Evolutionary conservation across 805 yeast genomes (phyloP).

Genomic region (Cyberlindnera sargentensis): DNA sequence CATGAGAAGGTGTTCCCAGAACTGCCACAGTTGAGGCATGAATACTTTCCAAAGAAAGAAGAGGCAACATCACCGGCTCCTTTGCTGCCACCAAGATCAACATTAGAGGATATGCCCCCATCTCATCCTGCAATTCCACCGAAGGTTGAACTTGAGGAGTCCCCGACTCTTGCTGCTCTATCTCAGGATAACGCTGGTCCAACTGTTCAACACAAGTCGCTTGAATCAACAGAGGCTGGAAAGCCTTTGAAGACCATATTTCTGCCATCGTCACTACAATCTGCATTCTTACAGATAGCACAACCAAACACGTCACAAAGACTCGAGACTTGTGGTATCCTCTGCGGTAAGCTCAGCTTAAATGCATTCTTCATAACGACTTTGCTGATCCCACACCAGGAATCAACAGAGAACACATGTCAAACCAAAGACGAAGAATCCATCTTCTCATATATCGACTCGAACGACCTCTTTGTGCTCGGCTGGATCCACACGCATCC

Average conservation of each 20-base stretch:
- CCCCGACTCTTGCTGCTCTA: background rate
- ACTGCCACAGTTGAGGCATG: slow-evolving; percentile 3
- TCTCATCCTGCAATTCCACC: slow-evolving; percentile 2
- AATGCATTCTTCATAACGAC: slow-evolving; percentile 61
- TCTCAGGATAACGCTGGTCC: background rate
- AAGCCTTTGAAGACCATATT: slow-evolving; percentile 44
- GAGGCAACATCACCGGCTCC: slow-evolving; percentile 5
- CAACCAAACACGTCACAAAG: slow-evolving; percentile 39
- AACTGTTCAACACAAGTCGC: slow-evolving; percentile 29
- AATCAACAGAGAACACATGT: slow-evolving; percentile 56
- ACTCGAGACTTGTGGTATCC: slow-evolving; percentile 61
- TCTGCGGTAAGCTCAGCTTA: slow-evolving; percentile 53
- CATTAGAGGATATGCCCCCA: background rate
- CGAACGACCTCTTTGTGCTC: slow-evolving; percentile 49
- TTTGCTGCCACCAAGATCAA: slow-evolving; percentile 8
- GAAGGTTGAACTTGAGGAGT: slow-evolving; percentile 1
- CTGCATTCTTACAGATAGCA: slow-evolving; percentile 40
- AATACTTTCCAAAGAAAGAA: background rate
- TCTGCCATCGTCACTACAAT: slow-evolving; percentile 39
- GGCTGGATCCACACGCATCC: slow-evolving; percentile 79
- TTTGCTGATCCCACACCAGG: slow-evolving; percentile 56
- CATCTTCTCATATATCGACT: slow-evolving; percentile 48
- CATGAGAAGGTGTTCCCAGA: background rate
- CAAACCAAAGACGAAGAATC: slow-evolving; percentile 53
- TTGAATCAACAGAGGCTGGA: slow-evolving; percentile 48